Evolutionary conservation across 1,284 basidiomycete species (phyloP).

Genomic region (Flammula alnicola): DNA sequence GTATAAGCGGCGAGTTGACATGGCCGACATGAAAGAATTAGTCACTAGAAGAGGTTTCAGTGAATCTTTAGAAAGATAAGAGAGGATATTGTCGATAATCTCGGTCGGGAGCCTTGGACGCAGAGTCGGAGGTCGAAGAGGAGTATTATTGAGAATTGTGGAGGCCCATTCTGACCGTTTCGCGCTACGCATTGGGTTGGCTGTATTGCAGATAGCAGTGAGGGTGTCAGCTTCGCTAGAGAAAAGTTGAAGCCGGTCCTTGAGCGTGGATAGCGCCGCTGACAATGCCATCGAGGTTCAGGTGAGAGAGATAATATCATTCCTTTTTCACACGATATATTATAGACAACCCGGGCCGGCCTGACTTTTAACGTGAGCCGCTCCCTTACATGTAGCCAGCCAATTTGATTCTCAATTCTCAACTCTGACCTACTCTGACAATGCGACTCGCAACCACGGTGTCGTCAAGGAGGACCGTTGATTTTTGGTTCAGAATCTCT

Average conservation of each 20-base stretch:
- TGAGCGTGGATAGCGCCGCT: conserved; percentile 1
- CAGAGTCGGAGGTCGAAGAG: conserved; percentile 8
- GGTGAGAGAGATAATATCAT: neutral
- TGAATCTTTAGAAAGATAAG: conserved; percentile 34
- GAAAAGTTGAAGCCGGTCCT: conserved; percentile 5
- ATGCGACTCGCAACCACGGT: too few species aligned
- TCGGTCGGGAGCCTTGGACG: conserved; percentile 50
- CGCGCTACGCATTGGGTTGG: neutral
- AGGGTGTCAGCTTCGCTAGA: conserved; percentile 3
- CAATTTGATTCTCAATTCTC: too few species aligned
- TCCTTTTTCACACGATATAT: too few species aligned
- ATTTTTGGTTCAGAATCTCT: too few species aligned
- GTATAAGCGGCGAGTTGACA: conserved; percentile 51
- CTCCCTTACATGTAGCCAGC: too few species aligned
- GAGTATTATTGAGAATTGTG: neutral
- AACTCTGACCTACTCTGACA: too few species aligned
- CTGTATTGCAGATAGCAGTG: conserved; percentile 4
- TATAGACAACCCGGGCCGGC: too few species aligned
- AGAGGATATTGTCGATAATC: conserved; percentile 50
- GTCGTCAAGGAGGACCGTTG: too few species aligned
- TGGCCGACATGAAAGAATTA: conserved; percentile 43
- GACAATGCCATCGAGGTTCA: conserved; percentile 7
- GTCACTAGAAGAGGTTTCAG: conserved; percentile 31
- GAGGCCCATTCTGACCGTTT: neutral
- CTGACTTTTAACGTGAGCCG: too few species aligned